Percentiles rank a stretch among this genome's conserved stretches.
Evolutionary conservation across 2,329 filamentous ascomycete genomes (phyloP).

Genomic region (Colletotrichum sp.): DNA sequence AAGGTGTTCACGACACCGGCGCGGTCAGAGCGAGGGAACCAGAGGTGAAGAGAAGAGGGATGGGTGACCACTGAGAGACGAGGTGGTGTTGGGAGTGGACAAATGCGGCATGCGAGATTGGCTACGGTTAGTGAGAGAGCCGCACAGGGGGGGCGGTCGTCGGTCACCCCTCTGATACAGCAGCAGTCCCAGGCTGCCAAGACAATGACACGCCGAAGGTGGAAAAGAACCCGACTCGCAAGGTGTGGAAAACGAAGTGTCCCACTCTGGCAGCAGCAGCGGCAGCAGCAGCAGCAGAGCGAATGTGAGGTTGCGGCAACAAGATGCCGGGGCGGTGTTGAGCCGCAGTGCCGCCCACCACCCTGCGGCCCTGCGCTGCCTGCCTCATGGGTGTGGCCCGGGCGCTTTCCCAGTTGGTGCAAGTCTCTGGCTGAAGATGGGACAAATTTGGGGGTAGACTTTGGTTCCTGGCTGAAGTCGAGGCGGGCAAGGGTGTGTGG

Average conservation of each 20-base stretch:
- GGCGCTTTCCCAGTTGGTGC: background rate
- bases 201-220: background rate
- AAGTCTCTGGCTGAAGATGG: background rate
- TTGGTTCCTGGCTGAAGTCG: background rate
- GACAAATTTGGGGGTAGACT: background rate
- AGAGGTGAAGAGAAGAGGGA: background rate
- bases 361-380: background rate
- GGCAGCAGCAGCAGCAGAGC: background rate
- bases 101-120: background rate
- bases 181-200: slow-evolving; percentile 6
- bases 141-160: background rate
- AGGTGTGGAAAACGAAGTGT: background rate
- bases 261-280: background rate
- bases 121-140: background rate
- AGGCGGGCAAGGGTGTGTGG: background rate
- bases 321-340: background rate
- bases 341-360: background rate
- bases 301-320: background rate
- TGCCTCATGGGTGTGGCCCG: background rate
- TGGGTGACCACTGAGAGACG: background rate
- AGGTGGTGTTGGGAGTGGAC: background rate
- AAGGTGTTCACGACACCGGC: slow-evolving; percentile 9
- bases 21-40: background rate
- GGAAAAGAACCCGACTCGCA: background rate
- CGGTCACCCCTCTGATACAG: background rate